Conservation (phyloP, 345 rosid species). For the Salix purpurea region DNA sequence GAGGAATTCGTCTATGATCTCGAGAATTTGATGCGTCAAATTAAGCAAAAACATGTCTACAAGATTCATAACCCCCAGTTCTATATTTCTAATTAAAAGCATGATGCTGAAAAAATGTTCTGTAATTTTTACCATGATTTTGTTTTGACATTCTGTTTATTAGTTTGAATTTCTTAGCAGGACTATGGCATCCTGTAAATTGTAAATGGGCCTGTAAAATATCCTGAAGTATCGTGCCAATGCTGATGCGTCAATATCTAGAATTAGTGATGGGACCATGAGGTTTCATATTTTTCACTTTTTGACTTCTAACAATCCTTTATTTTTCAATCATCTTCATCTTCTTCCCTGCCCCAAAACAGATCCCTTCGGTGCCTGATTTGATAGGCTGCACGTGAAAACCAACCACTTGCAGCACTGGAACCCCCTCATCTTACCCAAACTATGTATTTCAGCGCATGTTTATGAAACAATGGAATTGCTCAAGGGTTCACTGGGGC, state of each 20-base stretch:
- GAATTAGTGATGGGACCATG: neutral
- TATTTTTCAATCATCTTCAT: neutral
- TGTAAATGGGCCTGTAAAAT: slow-evolving; percentile 13
- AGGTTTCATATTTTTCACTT: neutral
- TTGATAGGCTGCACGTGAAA: neutral
- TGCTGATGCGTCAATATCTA: neutral
- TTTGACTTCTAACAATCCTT: neutral
- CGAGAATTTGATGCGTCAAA: neutral
- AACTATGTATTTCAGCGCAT: neutral
- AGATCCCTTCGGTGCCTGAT: neutral
- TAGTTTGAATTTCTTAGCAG: slow-evolving; percentile 2
- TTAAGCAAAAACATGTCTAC: neutral
- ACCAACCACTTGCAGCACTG: neutral
- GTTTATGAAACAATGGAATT: neutral
- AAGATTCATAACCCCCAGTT: neutral
- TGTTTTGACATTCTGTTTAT: slow-evolving; percentile 4
- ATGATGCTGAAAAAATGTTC: neutral
- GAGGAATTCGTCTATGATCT: neutral
- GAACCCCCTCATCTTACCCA: neutral
- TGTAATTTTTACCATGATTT: slow-evolving; percentile 9
- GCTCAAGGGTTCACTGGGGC: neutral
- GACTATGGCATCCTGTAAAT: slow-evolving; percentile 4
- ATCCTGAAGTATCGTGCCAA: neutral
- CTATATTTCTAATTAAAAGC: neutral
- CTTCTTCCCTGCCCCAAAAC: neutral